Conservation (phyloP, 768 basidiomycete genomes). For the Podaxis sp. region DNA sequence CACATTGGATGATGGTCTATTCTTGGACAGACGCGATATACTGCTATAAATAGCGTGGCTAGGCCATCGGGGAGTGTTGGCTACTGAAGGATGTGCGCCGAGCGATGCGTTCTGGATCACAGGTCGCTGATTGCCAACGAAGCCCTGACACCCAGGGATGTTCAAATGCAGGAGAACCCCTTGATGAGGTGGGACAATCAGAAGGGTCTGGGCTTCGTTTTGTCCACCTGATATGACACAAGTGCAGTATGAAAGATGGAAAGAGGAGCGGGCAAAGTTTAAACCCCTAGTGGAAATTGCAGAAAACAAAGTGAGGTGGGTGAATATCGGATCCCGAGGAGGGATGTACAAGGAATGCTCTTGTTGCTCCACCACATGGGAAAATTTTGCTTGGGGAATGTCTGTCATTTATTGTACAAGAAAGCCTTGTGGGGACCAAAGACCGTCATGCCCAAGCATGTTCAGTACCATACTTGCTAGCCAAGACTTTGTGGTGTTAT, state of each 20-base stretch:
- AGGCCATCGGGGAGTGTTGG: not conserved
- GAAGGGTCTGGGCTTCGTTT: not conserved
- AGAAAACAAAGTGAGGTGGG: not conserved
- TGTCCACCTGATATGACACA: too few relatives aligned
- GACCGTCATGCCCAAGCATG: not conserved
- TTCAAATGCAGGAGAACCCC: not conserved
- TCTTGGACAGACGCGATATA: not conserved
- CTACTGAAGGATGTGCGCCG: too few relatives aligned
- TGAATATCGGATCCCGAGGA: not conserved
- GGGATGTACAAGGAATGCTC: not conserved
- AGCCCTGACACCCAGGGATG: not conserved
- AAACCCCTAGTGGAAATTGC: not conserved
- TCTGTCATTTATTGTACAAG: not conserved
- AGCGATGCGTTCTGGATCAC: too few relatives aligned
- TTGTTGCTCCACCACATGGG: not conserved
- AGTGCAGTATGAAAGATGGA: too few relatives aligned
- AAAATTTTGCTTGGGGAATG: not conserved
- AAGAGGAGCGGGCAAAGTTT: not conserved
- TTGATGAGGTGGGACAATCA: not conserved
- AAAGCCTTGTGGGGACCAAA: not conserved
- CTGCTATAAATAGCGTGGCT: not conserved
- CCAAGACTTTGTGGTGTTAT: too few relatives aligned
- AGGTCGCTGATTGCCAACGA: not conserved
- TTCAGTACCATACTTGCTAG: too few relatives aligned
- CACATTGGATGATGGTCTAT: not conserved